A percentile compares a stretch with the other conserved stretches of the same genome.
These are phyloP conservation scores for Monilinia fructicola DNA, from an alignment of 2,329 filamentous ascomycete species.

Conservation along the genomic window DNA sequence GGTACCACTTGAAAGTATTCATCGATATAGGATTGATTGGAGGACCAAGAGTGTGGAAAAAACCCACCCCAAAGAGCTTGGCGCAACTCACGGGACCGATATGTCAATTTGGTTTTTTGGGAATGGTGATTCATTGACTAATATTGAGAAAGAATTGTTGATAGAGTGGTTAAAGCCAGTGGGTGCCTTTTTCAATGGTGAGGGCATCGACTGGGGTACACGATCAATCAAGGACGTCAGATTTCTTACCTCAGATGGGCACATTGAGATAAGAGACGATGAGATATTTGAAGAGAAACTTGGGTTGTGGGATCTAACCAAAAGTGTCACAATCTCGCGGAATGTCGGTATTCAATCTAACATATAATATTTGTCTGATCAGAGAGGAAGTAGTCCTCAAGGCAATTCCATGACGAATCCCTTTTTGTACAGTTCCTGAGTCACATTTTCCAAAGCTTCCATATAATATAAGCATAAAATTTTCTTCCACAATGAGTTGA, in stretches of 20 bases:
- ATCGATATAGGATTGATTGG: conserved; percentile 30
- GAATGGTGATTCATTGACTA: conserved; percentile 26
- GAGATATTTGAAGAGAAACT: conserved; percentile 27
- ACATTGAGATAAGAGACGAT: conserved; percentile 25
- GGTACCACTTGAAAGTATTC: conserved; percentile 22
- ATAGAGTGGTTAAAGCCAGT: conserved; percentile 28
- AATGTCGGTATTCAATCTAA: neutral
- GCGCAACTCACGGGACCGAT: conserved; percentile 28
- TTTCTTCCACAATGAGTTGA: too few relatives aligned
- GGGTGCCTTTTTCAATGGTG: conserved; percentile 24
- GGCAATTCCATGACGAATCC: too few relatives aligned
- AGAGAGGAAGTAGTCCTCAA: too few relatives aligned
- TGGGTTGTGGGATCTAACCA: conserved; percentile 24
- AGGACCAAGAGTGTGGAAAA: conserved; percentile 27
- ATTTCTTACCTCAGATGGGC: conserved; percentile 25
- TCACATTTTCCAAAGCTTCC: too few relatives aligned
- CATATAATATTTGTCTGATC: neutral
- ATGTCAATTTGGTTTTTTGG: conserved; percentile 31
- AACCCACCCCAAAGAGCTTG: conserved; percentile 22
- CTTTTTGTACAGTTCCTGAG: too few relatives aligned
- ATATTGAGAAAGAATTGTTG: conserved; percentile 22
- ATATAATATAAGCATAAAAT: too few relatives aligned
- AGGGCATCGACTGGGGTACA: conserved; percentile 26
- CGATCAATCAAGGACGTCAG: conserved; percentile 20
- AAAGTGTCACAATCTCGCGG: neutral